Base-by-base conservation (phyloP, 2,329 filamentous ascomycete species). In the Pseudopyrenochaeta lycopersici region DNA sequence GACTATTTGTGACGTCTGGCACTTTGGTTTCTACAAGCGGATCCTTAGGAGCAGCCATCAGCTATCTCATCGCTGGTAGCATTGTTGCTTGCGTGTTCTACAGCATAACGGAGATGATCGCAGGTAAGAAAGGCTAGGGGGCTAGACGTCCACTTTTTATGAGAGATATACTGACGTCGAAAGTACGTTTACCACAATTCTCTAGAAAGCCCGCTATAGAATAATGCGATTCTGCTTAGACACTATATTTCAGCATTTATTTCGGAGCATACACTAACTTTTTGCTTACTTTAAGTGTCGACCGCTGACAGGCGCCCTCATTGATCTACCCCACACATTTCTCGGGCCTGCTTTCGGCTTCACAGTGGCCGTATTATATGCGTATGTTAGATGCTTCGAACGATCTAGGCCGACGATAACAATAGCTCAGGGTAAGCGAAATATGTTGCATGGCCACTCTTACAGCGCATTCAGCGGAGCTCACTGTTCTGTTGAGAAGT, bases 361-460 rank as follows among this genome's bases (percentile, higher is more conserved):
- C 38, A 58, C 65, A 12, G 57, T 68, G 3, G 63, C 57, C 18
- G 43, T 53, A 6, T 60, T 63, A 21, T 68, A 68, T 46, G 46
- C 33, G 52, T 56, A 51, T n/a, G 46, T 52, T 29, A 27, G 7
- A 18, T 23, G n/a, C 3, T 23, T 14, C 11, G 21, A 5, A 2
- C 3, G 1, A 1, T 3, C 14, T 39, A 9, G 9, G 23, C 7
- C 18, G 14, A 4, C 18, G 17, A 17, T 55, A 27, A 55, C 21
- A 14, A 12, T 31, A 11, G 2, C 5, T 14, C 9, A 68, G 65
- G 2, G 32, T 68, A 12, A 58, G 54, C 10, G 66, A 68, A 20
- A 62, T 66, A 6, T 60, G 54, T 29, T 62, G 63, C 11, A 68
- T 68, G 63, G 65, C 65, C 12, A 63, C 56, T 17, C 53, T 68